Evolutionary conservation across 2,329 filamentous ascomycete genomes (phyloP).

Genomic region (Colletotrichum scovillei): DNA sequence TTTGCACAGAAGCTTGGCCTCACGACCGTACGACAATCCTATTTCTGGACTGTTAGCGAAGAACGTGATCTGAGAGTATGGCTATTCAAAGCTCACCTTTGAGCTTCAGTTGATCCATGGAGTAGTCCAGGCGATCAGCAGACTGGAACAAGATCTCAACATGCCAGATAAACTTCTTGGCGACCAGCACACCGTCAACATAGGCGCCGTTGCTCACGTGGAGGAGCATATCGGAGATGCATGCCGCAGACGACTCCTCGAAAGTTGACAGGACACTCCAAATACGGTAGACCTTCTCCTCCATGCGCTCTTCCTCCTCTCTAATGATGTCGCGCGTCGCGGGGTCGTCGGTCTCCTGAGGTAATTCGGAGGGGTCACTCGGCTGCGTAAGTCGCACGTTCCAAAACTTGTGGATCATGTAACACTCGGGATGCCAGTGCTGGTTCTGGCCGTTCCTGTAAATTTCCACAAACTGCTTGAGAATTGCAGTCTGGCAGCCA

Average conservation of each 20-base stretch:
- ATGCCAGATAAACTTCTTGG: conserved; percentile 95
- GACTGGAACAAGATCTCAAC: conserved; percentile 93
- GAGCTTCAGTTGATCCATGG: conserved; percentile 75
- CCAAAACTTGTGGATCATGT: conserved; percentile 99
- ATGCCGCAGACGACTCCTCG: conserved; percentile 96
- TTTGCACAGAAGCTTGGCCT: conserved; percentile 99
- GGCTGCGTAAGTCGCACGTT: conserved; percentile 86
- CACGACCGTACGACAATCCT: conserved; percentile 91
- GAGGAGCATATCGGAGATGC: conserved; percentile 98
- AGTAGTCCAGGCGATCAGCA: conserved; percentile 84
- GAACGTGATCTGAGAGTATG: not conserved
- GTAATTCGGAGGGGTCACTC: conserved; percentile 59
- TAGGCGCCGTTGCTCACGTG: conserved; percentile 99
- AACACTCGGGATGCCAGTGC: conserved; percentile 99
- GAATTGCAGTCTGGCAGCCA: conserved; percentile 94
- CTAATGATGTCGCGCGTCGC: conserved; percentile 81
- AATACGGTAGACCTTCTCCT: conserved; percentile 97
- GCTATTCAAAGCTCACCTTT: conserved; percentile 70
- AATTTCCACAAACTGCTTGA: conserved; percentile 99
- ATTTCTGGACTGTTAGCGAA: conserved; percentile 30
- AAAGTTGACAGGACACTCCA: conserved; percentile 98
- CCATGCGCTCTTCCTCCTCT: conserved; percentile 91
- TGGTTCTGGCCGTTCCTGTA: conserved; percentile 98
- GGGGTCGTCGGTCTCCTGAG: conserved; percentile 59
- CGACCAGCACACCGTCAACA: conserved; percentile 92